Evolutionary conservation across 352 stramenopile species (phyloP), one percentile per base, ranked within the genome.

Genomic region (Saprolegnia diclina): DNA sequence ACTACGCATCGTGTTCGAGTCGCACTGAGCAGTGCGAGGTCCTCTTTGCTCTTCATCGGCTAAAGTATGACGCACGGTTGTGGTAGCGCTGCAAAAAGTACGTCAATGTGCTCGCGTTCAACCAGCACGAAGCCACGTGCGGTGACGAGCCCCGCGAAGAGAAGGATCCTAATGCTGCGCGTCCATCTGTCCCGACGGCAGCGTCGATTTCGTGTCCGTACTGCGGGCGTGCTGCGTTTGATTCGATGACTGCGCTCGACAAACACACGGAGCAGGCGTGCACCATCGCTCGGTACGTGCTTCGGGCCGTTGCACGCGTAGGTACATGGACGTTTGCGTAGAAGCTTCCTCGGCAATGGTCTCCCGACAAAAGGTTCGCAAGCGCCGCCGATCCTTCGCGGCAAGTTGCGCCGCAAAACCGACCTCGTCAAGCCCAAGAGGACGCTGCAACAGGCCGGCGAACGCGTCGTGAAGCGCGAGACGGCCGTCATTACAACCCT

Each of bases 1-100:
- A 90, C 55, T 62, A 65, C 10, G 22, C 21, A 4, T 73, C 74
- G n/a, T 90, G 82, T 52, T 75, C 74, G 9, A 87, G 73, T 61
- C 80, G 82, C 45, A 90, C 80, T 0, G 76, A 83, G 29, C 69
- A 69, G 46, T 90, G 82, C 52, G 79, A 87, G 53, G 81, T 88
- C 71, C 24, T 46, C 40, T 21, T 9, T 53, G 3, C 29, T 44
- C 40, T 18, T 21, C 21, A 35, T 35, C 29, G 29, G 5, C 5
- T 5, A 5, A 6, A 6, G 29, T 35, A 35, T 35, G 29, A 35
- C 65, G 22, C 53, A 19, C 50, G 29, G 42, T 37, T 45, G 6
- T 35, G 11, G 9, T 44, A 88, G 80, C 9, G 69, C 26, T 89
- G 81, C 56, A 72, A 78, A 14, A 73, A 72, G 64, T 89, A 82